Evolutionary conservation across 140 eudicot species (phyloP).

Genomic region (Erigeron philadelphicus): DNA sequence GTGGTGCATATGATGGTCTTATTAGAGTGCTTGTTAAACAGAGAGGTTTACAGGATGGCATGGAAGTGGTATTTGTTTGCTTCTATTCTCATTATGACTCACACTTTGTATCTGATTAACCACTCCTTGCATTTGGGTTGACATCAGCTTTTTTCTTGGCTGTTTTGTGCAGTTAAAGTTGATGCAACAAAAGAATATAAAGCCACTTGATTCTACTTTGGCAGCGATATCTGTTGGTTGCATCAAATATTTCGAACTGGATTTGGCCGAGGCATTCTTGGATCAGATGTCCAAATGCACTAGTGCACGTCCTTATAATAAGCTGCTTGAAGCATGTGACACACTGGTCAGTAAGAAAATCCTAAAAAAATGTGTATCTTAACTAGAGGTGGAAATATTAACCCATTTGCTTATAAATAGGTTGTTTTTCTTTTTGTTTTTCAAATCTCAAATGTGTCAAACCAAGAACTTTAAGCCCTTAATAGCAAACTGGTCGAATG

Average conservation of each 20-base stretch:
- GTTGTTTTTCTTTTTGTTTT: too few species aligned
- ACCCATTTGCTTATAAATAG: too few species aligned
- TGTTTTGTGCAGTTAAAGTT: constrained; percentile 50
- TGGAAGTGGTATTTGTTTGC: constrained; percentile 52
- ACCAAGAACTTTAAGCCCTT: too few species aligned
- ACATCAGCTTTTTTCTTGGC: neutral
- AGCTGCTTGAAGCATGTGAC: constrained; percentile 69
- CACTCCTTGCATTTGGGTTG: constrained; percentile 3
- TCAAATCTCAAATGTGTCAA: too few species aligned
- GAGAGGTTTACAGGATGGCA: constrained; percentile 48
- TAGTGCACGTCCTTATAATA: constrained; percentile 56
- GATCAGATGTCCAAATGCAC: constrained; percentile 39
- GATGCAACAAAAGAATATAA: constrained; percentile 55
- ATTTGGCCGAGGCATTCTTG: constrained; percentile 64
- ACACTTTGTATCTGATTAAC: constrained; percentile 11
- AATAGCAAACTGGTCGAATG: too few species aligned
- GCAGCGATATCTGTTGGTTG: constrained; percentile 60
- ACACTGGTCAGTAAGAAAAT: constrained; percentile 51
- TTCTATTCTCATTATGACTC: neutral
- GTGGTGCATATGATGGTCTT: constrained; percentile 55
- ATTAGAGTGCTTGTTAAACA: constrained; percentile 44
- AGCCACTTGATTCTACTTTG: constrained; percentile 65
- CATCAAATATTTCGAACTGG: constrained; percentile 57
- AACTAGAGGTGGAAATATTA: too few species aligned
- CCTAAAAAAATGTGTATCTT: neutral